Percentiles rank a stretch among this genome's conserved stretches.
Evolutionary conservation across 2,329 filamentous ascomycete genomes (phyloP).

Genomic region (Curvularia verruculosa): DNA sequence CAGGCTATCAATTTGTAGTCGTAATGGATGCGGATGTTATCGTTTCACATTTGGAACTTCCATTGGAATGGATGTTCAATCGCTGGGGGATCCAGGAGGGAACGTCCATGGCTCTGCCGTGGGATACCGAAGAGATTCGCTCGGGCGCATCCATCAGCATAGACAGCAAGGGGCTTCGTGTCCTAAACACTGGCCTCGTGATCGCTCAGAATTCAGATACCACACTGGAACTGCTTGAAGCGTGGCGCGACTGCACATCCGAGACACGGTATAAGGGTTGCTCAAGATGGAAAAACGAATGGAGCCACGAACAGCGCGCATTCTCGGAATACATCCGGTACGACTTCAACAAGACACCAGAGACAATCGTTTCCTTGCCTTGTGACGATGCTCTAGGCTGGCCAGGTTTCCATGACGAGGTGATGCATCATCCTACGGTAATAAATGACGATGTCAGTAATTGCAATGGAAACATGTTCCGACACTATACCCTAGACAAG

Average conservation of each 20-base stretch:
- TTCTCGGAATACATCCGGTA: constrained; percentile 45
- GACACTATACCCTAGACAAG: constrained; percentile 34
- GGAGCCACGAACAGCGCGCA: constrained; percentile 44
- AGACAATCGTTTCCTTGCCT: constrained; percentile 37
- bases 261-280: constrained; percentile 37
- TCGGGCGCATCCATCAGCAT: constrained; percentile 31
- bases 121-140: constrained; percentile 37
- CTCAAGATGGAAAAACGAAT: constrained; percentile 34
- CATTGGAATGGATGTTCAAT: constrained; percentile 58
- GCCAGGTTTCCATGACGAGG: constrained; percentile 31
- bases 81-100: constrained; percentile 52
- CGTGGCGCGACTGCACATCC: constrained; percentile 41
- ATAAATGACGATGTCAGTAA: constrained; percentile 15
- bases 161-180: constrained; percentile 44
- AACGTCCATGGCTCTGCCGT: constrained; percentile 52
- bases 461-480: constrained; percentile 39
- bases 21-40: constrained; percentile 56
- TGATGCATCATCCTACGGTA: constrained; percentile 14
- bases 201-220: constrained; percentile 42
- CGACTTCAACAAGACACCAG: constrained; percentile 34
- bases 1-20: constrained; percentile 52
- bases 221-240: constrained; percentile 36
- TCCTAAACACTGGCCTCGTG: constrained; percentile 51
- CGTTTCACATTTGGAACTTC: constrained; percentile 52
- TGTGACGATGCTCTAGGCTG: constrained; percentile 47